phyloP scores from a whole-genome alignment of 805 yeast species.

The Metschnikowia vanudenii region DNA sequence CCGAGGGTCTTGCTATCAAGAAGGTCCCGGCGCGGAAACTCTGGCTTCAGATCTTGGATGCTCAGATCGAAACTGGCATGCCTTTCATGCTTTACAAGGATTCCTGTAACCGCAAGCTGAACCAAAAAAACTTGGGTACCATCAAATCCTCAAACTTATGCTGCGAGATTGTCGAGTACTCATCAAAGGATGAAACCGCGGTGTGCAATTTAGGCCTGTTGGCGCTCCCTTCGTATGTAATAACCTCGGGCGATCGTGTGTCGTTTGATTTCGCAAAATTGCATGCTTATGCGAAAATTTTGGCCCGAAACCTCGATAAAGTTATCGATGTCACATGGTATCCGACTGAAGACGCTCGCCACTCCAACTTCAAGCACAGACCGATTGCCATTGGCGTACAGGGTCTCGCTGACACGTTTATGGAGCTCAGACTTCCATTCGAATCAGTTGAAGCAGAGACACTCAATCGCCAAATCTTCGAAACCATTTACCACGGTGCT shows the following conservation, averaged over 20 bases:
- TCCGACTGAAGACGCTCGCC: conserved; percentile 75
- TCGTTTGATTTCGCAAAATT: conserved; percentile 70
- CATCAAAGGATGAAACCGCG: conserved; percentile 89
- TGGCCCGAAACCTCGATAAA: conserved; percentile 74
- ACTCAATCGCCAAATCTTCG: conserved; percentile 83
- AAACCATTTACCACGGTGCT: conserved; percentile 93
- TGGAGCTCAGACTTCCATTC: conserved; percentile 78
- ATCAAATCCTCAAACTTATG: conserved; percentile 93
- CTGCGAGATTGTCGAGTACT: conserved; percentile 91
- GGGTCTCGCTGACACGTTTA: conserved; percentile 89
- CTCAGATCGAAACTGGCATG: conserved; percentile 95
- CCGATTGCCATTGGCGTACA: conserved; percentile 99
- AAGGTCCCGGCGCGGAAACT: conserved; percentile 82
- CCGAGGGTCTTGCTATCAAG: conserved; percentile 55
- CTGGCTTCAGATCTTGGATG: conserved; percentile 85
- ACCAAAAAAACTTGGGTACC: conserved; percentile 88
- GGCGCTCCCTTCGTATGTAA: conserved; percentile 78
- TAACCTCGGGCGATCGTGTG: conserved; percentile 35
- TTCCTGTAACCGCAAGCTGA: conserved; percentile 81
- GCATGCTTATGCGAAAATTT: conserved; percentile 74
- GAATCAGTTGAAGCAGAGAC: conserved; percentile 76
- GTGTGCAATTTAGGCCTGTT: conserved; percentile 93
- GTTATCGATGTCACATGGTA: conserved; percentile 84
- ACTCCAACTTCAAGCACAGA: conserved; percentile 77
- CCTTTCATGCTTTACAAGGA: conserved; percentile 95